These are phyloP conservation scores for Talaromyces sp. DNA, from an alignment of 2,329 filamentous ascomycete species.

Conservation along the genomic window DNA sequence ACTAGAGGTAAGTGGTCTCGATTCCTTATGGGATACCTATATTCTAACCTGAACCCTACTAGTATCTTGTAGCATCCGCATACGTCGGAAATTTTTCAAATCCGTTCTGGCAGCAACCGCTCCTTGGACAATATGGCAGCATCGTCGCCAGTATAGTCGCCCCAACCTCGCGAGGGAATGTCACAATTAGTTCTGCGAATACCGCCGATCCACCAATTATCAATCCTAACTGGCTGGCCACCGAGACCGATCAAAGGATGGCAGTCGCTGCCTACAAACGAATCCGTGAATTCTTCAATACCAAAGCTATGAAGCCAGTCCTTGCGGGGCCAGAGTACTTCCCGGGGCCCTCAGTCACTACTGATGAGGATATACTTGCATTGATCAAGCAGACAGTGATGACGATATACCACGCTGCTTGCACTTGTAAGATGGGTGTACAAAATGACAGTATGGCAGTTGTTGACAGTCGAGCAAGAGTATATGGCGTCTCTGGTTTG, in stretches of 20 bases:
- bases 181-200: constrained; percentile 41
- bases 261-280: constrained; percentile 49
- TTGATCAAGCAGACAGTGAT: constrained; percentile 34
- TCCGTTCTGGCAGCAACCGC: constrained; percentile 26
- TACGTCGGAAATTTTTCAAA: constrained; percentile 33
- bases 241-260: constrained; percentile 49
- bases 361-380: constrained; percentile 49
- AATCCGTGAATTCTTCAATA: constrained; percentile 41
- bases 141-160: constrained; percentile 32
- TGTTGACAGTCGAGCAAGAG: constrained; percentile 34
- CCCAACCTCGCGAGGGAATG: constrained; percentile 50
- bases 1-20: constrained; percentile 30
- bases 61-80: constrained; percentile 33
- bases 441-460: constrained; percentile 32
- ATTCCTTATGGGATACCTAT: background rate
- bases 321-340: constrained; percentile 40
- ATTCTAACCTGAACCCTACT: background rate
- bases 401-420: constrained; percentile 33
- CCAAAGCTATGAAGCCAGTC: constrained; percentile 32
- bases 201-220: constrained; percentile 45
- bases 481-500: constrained; percentile 35
- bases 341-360: constrained; percentile 42
- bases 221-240: constrained; percentile 51
- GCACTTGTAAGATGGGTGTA: constrained; percentile 39
- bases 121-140: constrained; percentile 30